These are phyloP conservation scores for Batrachochytrium dendrobatidis DNA, from an alignment of 371 early-diverging fungal species.

Conservation along the genomic window DNA sequence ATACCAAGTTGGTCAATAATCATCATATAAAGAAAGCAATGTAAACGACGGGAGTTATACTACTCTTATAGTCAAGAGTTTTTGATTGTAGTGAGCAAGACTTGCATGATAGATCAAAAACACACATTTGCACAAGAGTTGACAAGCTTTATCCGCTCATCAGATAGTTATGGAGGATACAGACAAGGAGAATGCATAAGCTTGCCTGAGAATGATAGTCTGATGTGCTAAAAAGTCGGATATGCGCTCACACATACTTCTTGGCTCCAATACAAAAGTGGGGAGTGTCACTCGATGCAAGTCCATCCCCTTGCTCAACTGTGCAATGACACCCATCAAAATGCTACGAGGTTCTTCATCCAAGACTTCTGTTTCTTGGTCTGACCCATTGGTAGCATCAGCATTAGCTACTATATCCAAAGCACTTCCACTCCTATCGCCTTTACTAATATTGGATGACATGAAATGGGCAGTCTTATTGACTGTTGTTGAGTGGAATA, in stretches of 20 bases:
- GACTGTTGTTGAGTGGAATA: too few relatives aligned
- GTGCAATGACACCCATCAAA: conserved; percentile 72
- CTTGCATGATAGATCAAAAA: too few relatives aligned
- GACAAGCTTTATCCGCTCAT: too few relatives aligned
- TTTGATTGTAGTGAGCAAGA: too few relatives aligned
- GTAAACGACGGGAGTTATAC: too few relatives aligned
- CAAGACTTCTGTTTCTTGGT: conserved; percentile 66
- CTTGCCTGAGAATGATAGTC: conserved; percentile 57
- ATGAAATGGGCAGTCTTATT: not conserved
- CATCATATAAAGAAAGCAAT: too few relatives aligned
- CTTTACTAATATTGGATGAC: not conserved
- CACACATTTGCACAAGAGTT: too few relatives aligned
- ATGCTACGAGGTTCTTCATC: conserved; percentile 84
- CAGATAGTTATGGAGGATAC: too few relatives aligned
- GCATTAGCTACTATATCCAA: not conserved
- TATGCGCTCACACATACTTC: conserved; percentile 89
- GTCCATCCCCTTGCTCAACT: conserved; percentile 85
- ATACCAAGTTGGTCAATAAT: too few relatives aligned
- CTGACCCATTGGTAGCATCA: conserved; percentile 9
- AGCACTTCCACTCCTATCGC: not conserved
- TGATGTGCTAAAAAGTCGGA: conserved; percentile 96
- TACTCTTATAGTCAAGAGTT: too few relatives aligned
- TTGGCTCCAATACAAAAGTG: conserved; percentile 92
- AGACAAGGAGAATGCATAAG: not conserved
- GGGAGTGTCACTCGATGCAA: conserved; percentile 85